Conservation (phyloP, 176 grass and related monocot species). For the Oryza meridionalis region DNA sequence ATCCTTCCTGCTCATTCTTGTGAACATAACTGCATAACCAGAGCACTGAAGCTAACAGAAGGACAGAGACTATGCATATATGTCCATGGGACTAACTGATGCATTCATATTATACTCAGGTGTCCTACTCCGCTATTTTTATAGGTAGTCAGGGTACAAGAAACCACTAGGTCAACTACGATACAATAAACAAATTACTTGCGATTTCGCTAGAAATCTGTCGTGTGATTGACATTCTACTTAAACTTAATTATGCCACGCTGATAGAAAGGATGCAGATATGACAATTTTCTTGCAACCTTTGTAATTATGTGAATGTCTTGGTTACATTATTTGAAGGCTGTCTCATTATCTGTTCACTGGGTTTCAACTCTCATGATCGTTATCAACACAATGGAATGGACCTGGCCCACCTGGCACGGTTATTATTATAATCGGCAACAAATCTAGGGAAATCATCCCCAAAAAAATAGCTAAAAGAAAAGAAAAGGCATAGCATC, state of each 20-base stretch:
- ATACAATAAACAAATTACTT: conserved; percentile 7
- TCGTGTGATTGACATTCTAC: not conserved
- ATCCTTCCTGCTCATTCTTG: conserved; percentile 17
- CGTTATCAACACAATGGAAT: conserved; percentile 1
- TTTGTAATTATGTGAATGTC: conserved; percentile 1
- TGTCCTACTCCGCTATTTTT: not conserved
- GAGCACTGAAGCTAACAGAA: conserved; percentile 11
- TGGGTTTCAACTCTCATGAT: not conserved
- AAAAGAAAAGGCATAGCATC: too few relatives aligned
- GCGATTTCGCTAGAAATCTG: too few relatives aligned
- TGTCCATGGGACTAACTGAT: not conserved
- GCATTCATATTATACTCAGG: not conserved
- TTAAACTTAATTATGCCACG: not conserved
- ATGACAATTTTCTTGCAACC: not conserved
- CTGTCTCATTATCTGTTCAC: not conserved
- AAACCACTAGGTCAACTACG: not conserved
- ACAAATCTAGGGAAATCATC: too few relatives aligned
- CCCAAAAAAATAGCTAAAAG: too few relatives aligned
- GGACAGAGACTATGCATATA: not conserved
- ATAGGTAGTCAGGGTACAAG: conserved; percentile 22
- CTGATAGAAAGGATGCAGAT: conserved; percentile 18
- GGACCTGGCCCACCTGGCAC: not conserved
- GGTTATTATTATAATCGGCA: not conserved
- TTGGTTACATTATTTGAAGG: not conserved
- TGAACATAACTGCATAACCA: conserved; percentile 22